phyloP scores from a whole-genome alignment of 1,284 basidiomycete genomes.

The Heimioporus retisporus region DNA sequence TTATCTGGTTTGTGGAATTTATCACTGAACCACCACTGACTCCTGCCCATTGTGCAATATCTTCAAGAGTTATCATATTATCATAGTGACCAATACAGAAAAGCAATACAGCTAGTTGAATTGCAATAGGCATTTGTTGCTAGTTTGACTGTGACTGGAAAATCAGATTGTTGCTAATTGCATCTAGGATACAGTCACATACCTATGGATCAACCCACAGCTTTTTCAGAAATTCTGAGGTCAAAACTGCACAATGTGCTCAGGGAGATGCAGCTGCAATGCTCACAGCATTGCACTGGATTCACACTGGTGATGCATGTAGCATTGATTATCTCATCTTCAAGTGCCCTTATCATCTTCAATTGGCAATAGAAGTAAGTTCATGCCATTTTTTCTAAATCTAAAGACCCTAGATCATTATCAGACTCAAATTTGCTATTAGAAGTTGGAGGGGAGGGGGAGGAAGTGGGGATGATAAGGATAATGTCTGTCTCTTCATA shows the following conservation, averaged over 20 bases:
- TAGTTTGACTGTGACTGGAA: not conserved
- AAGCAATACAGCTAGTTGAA: not conserved
- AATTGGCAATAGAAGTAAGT: no score
- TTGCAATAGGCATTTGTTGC: not conserved
- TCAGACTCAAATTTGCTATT: no score
- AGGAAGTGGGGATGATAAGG: no score
- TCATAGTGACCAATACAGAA: not conserved
- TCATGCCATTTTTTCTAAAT: no score
- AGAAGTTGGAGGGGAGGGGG: no score
- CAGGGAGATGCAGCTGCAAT: not conserved
- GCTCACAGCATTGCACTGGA: not conserved
- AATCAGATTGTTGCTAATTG: not conserved
- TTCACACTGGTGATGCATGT: no score
- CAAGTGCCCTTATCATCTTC: no score
- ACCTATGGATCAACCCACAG: not conserved
- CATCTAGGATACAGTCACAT: not conserved
- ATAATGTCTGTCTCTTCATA: no score
- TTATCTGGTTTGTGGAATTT: not conserved
- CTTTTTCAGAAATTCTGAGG: not conserved
- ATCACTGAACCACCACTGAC: not conserved
- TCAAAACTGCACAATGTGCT: not conserved
- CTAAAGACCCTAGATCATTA: no score
- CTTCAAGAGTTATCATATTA: not conserved
- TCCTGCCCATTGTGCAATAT: not conserved
- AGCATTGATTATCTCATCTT: no score